Percentiles rank a stretch among this genome's conserved stretches.
Evolutionary conservation across 805 yeast species (phyloP).

Genomic region (Zygosaccharomyces pseudorouxii): DNA sequence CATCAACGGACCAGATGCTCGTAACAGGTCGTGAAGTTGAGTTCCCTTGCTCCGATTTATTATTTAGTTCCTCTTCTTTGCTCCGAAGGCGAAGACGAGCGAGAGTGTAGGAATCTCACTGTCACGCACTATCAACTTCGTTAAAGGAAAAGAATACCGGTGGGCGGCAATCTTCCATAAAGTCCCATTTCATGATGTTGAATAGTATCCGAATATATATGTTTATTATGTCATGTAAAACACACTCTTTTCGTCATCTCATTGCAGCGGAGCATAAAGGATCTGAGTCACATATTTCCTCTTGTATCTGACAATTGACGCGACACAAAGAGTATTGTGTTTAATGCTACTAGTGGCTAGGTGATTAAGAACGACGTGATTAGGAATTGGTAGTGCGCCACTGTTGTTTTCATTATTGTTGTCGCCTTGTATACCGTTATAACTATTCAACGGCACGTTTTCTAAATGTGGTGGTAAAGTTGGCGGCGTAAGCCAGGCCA

Average conservation of each 20-base stretch:
- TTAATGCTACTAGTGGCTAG: slow-evolving; percentile 93
- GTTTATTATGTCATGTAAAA: neutral
- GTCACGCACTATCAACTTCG: slow-evolving; percentile 2
- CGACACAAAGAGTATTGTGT: slow-evolving; percentile 90
- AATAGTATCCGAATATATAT: neutral
- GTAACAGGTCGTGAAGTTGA: too few species aligned
- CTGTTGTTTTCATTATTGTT: slow-evolving; percentile 60
- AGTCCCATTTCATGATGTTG: neutral
- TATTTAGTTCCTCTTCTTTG: too few species aligned
- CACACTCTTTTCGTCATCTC: slow-evolving; percentile 12
- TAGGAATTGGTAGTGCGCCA: slow-evolving; percentile 89
- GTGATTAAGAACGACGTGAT: slow-evolving; percentile 90
- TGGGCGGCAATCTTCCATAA: neutral
- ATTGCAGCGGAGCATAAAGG: slow-evolving; percentile 78
- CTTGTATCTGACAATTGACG: slow-evolving; percentile 82
- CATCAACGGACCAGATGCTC: too few species aligned
- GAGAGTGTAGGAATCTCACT: too few species aligned
- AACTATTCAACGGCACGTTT: slow-evolving; percentile 82
- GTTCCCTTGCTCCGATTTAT: too few species aligned
- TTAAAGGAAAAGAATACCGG: neutral
- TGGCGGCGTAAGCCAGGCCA: slow-evolving; percentile 78
- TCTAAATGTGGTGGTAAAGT: slow-evolving; percentile 96
- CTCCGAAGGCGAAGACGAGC: too few species aligned
- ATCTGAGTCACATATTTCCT: slow-evolving; percentile 89
- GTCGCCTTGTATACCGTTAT: slow-evolving; percentile 35